Conservation (phyloP, 1,284 basidiomycete genomes). For the Microbotryomycetes sp. region DNA sequence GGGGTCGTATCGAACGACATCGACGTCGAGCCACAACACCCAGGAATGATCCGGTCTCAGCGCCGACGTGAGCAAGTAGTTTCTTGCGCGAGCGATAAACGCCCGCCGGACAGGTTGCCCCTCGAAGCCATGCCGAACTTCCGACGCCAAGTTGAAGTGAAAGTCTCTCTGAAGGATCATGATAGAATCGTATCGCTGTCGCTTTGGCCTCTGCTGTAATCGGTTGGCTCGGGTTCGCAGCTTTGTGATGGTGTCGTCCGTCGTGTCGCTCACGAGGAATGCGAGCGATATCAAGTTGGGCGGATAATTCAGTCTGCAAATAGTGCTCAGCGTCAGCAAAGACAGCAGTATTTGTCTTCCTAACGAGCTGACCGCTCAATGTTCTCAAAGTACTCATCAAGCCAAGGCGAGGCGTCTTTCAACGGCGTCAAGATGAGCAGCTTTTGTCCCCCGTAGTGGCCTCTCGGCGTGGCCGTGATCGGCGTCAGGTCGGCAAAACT, state of each 20-base stretch:
- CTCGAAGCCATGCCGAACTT: conserved; percentile 20
- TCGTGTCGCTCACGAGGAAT: conserved; percentile 24
- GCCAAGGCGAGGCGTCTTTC: conserved; percentile 14
- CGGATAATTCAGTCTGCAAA: not conserved
- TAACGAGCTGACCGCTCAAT: not conserved
- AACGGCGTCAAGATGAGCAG: conserved; percentile 23
- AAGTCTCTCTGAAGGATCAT: conserved; percentile 21
- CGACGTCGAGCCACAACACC: conserved; percentile 28
- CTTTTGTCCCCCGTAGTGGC: not conserved
- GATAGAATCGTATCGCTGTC: conserved; percentile 13
- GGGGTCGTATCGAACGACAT: conserved; percentile 24
- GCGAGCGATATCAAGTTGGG: conserved; percentile 22
- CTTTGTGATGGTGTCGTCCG: conserved; percentile 16
- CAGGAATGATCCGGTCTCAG: conserved; percentile 14
- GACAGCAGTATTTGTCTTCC: not conserved
- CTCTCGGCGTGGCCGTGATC: conserved; percentile 6
- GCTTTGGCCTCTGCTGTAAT: not conserved
- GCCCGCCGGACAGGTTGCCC: conserved; percentile 20
- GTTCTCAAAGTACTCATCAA: conserved; percentile 27
- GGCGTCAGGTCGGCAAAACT: conserved; percentile 9
- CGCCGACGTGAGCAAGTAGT: conserved; percentile 13
- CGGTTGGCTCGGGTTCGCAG: conserved; percentile 8
- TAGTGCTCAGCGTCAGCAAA: not conserved
- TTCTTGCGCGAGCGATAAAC: conserved; percentile 22
- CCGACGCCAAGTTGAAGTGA: conserved; percentile 12